Percentiles rank a stretch among this genome's conserved stretches.
Conservation (phyloP, 164 flowering plant species). For the Nymphaea colorata region DNA sequence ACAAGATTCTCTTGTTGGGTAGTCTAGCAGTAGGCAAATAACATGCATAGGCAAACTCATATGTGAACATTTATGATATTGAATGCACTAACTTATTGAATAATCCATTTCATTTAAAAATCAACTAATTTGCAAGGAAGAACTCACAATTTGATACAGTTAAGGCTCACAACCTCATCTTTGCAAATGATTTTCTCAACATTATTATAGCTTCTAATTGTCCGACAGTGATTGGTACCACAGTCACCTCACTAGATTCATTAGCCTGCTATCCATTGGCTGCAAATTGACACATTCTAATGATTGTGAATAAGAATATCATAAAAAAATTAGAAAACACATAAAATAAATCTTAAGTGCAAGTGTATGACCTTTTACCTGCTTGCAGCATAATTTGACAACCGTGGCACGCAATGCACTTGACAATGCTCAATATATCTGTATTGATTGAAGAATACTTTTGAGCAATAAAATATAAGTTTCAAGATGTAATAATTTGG, state of each 20-base stretch:
- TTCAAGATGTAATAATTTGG: no score
- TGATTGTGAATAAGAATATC: background rate
- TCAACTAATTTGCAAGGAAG: no score
- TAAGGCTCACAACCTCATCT: conserved; percentile 82
- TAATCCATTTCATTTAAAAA: no score
- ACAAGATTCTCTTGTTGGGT: no score
- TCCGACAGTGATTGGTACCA: conserved; percentile 92
- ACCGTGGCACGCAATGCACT: conserved; percentile 66
- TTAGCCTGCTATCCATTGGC: conserved; percentile 94
- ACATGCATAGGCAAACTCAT: no score
- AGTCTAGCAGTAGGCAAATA: no score
- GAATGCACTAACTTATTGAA: no score
- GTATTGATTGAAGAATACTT: conserved; percentile 9
- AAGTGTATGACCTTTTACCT: conserved; percentile 29
- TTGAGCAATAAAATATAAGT: no score
- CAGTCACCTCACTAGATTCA: conserved; percentile 87
- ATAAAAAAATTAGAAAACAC: no score
- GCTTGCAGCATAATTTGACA: conserved; percentile 79
- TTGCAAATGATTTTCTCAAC: conserved; percentile 91
- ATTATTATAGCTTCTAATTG: conserved; percentile 92
- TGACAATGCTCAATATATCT: conserved; percentile 90
- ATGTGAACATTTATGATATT: no score
- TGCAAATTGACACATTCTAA: conserved; percentile 12
- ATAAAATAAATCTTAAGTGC: background rate
- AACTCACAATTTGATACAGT: no score